phyloP scores from a whole-genome alignment of 208 protist genomes.

The Novymonas esmeraldas region DNA sequence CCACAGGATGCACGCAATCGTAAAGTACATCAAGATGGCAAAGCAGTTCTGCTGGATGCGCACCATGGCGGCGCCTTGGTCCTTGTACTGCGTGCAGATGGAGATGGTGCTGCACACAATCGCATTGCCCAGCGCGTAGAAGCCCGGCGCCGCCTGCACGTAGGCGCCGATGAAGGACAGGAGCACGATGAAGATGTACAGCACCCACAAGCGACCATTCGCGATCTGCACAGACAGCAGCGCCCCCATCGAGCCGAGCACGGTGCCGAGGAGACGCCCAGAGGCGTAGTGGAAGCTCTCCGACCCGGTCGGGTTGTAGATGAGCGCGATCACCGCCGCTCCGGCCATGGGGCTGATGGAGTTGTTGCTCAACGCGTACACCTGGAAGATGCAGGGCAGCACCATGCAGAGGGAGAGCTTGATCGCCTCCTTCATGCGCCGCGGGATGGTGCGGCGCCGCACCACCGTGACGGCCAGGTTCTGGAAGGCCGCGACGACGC shows the following conservation, averaged over 20 bases:
- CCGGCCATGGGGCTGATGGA: constrained; percentile 81
- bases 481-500: constrained; percentile 57
- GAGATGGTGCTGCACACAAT: constrained; percentile 89
- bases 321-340: constrained; percentile 87
- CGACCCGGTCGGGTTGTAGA: constrained; percentile 87
- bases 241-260: constrained; percentile 75
- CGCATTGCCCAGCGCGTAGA: constrained; percentile 87
- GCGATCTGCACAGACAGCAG: constrained; percentile 79
- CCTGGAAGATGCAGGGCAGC: constrained; percentile 84
- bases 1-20: constrained; percentile 78
- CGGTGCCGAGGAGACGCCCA: constrained; percentile 84
- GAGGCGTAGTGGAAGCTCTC: constrained; percentile 91
- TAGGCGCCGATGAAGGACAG: constrained; percentile 87
- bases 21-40: constrained; percentile 92
- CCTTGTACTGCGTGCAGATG: constrained; percentile 83
- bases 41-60: constrained; percentile 93
- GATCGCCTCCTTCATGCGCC: constrained; percentile 89
- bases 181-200: constrained; percentile 78
- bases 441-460: constrained; percentile 64
- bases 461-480: constrained; percentile 55
- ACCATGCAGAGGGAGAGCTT: constrained; percentile 91
- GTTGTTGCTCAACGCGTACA: constrained; percentile 80
- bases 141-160: constrained; percentile 81
- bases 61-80: constrained; percentile 80
- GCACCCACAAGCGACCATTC: constrained; percentile 45